Conservation (phyloP, 2,329 filamentous ascomycete genomes). For the Akanthomyces lecanii region DNA sequence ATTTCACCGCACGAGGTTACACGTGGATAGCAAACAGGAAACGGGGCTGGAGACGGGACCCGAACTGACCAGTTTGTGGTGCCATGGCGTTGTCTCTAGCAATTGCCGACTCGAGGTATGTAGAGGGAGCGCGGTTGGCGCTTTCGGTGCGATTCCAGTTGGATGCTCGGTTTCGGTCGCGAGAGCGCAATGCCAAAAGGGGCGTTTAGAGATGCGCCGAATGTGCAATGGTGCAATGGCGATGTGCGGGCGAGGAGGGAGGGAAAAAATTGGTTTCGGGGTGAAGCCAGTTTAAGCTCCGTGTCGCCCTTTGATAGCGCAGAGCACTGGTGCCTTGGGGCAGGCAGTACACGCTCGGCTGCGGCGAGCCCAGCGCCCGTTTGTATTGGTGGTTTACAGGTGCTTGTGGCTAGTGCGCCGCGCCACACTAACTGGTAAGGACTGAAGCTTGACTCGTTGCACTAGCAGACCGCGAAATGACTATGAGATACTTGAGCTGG, state of each 20-base stretch:
- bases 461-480: too few species aligned
- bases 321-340: background rate
- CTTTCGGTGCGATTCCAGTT: background rate
- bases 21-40: background rate
- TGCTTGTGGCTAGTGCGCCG: conserved; percentile 3
- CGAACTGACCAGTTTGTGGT: conserved; percentile 21
- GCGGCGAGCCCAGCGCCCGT: background rate
- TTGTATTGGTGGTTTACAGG: background rate
- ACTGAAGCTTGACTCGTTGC: background rate
- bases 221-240: conserved; percentile 1
- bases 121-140: conserved; percentile 2
- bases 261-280: conserved; percentile 8
- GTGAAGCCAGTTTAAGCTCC: conserved; percentile 3
- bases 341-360: background rate
- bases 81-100: conserved; percentile 17
- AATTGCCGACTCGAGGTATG: background rate
- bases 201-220: background rate
- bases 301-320: conserved; percentile 10
- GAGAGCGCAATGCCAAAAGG: background rate
- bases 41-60: conserved; percentile 11
- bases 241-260: conserved; percentile 9
- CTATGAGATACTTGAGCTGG: too few species aligned
- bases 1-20: background rate
- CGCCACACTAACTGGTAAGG: background rate
- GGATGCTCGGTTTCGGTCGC: background rate